These are phyloP conservation scores for Phytophthora tentaculata DNA, from an alignment of 352 stramenopile genomes.

Conservation along the genomic window DNA sequence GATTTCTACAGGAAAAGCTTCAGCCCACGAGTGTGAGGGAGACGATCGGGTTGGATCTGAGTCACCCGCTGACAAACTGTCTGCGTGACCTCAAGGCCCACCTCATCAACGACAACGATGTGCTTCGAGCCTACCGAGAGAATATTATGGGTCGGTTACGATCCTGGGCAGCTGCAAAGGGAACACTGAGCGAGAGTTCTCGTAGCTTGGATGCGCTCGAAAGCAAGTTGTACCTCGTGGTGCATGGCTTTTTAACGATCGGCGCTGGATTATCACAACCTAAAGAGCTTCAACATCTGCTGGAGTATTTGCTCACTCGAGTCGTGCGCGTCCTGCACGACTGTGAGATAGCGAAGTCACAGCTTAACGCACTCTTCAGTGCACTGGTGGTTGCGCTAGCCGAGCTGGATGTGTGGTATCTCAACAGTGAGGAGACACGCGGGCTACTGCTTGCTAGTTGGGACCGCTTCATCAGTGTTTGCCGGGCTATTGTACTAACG, in stretches of 20 bases:
- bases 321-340: conserved; percentile 69
- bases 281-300: conserved; percentile 75
- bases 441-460: conserved; percentile 65
- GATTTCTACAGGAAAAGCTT: conserved; percentile 62
- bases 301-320: conserved; percentile 69
- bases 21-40: conserved; percentile 55
- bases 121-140: conserved; percentile 52
- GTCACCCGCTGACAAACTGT: conserved; percentile 63
- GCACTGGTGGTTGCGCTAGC: conserved; percentile 73
- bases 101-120: conserved; percentile 77
- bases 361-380: conserved; percentile 66
- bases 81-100: conserved; percentile 80
- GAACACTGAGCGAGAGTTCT: conserved; percentile 18
- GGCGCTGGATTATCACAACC: conserved; percentile 75
- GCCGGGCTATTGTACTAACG: conserved; percentile 49
- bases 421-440: conserved; percentile 68
- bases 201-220: conserved; percentile 38
- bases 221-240: conserved; percentile 66
- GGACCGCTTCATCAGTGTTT: conserved; percentile 77
- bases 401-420: conserved; percentile 77
- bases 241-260: conserved; percentile 76
- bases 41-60: conserved; percentile 70
- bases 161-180: conserved; percentile 18
- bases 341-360: conserved; percentile 42
- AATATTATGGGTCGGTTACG: conserved; percentile 49